These are phyloP conservation scores for Talaromyces pinophilus DNA, from an alignment of 2,329 filamentous ascomycete genomes.

Conservation along the genomic window DNA sequence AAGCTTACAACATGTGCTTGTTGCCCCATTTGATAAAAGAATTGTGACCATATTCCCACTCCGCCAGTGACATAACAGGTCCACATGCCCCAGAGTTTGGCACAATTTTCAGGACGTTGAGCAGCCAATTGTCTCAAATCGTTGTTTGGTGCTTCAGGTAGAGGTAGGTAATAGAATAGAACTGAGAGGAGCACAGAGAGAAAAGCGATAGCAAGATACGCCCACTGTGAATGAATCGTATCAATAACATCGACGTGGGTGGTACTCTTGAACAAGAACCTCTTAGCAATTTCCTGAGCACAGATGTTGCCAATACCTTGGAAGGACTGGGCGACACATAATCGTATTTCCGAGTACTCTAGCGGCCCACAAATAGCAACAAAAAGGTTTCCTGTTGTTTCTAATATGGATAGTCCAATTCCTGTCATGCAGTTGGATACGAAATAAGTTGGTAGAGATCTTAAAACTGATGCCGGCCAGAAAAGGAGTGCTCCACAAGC, in stretches of 20 bases:
- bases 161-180: constrained; percentile 61
- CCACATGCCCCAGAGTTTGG: constrained; percentile 48
- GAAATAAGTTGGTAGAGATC: constrained; percentile 61
- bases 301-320: constrained; percentile 62
- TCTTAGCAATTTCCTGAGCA: constrained; percentile 60
- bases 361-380: constrained; percentile 62
- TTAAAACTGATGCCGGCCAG: constrained; percentile 65
- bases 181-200: constrained; percentile 61
- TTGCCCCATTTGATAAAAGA: constrained; percentile 62
- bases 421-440: constrained; percentile 65
- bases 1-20: constrained; percentile 50
- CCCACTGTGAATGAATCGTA: constrained; percentile 60
- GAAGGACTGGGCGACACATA: constrained; percentile 61
- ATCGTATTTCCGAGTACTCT: constrained; percentile 60
- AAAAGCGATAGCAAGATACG: constrained; percentile 64
- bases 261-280: constrained; percentile 56
- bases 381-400: constrained; percentile 63
- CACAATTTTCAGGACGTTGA: constrained; percentile 52
- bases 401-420: constrained; percentile 59
- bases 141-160: constrained; percentile 63
- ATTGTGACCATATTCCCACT: constrained; percentile 58
- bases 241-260: constrained; percentile 52
- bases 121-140: constrained; percentile 59
- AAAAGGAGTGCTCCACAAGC: constrained; percentile 63
- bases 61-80: constrained; percentile 59